phyloP scores from a whole-genome alignment of 139 green algal species.

The Coccomyxa sp. region DNA sequence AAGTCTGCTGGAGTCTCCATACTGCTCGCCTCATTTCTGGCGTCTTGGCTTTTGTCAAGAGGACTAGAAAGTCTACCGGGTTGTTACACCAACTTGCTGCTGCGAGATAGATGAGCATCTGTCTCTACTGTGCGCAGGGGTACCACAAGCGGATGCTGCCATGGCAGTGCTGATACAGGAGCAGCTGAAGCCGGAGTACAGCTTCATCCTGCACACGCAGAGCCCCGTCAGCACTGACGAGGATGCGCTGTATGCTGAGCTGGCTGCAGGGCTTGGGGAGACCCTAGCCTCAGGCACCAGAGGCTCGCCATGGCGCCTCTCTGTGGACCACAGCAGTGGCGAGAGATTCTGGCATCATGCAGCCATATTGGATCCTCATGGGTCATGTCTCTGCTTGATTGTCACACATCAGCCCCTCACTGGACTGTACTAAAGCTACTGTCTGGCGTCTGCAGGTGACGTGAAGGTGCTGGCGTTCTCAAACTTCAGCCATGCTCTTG shows the following conservation, averaged over 20 bases:
- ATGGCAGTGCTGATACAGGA: conserved; percentile 93
- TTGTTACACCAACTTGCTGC: too few species aligned
- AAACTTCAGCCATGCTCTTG: conserved; percentile 86
- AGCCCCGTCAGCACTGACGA: conserved; percentile 57
- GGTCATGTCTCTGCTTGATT: too few species aligned
- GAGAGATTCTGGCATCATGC: background rate
- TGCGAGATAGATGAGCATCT: background rate
- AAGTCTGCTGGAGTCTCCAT: too few species aligned
- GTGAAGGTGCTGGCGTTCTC: conserved; percentile 81
- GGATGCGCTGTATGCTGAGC: conserved; percentile 65
- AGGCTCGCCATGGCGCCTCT: conserved; percentile 86
- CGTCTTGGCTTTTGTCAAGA: too few species aligned
- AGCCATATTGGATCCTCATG: too few species aligned
- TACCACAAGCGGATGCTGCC: conserved; percentile 60
- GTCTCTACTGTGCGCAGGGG: conserved; percentile 30
- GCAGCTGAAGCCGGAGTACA: conserved; percentile 63
- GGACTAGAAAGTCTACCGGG: too few species aligned
- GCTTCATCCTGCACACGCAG: conserved; percentile 87
- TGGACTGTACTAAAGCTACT: background rate
- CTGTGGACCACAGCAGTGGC: conserved; percentile 57
- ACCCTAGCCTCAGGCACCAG: conserved; percentile 85
- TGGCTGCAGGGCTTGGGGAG: conserved; percentile 88
- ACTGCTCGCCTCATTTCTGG: too few species aligned
- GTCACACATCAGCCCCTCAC: too few species aligned
- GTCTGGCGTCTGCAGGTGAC: conserved; percentile 19